phyloP scores from a whole-genome alignment of 495 filamentous ascomycete genomes.

The Penicillium alfredii region DNA sequence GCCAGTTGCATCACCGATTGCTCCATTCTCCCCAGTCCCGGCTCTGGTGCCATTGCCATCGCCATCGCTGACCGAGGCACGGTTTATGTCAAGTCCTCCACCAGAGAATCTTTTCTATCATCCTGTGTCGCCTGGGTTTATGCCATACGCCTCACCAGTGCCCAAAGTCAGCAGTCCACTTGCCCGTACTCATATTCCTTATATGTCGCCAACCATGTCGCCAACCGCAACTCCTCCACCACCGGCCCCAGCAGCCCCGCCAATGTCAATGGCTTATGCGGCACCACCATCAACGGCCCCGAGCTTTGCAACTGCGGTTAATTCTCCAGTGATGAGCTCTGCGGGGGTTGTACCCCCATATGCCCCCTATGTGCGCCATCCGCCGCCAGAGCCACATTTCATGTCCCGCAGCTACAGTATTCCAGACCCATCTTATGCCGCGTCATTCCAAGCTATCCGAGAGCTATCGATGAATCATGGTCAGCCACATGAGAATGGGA shows the following conservation, averaged over 20 bases:
- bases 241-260: constrained; percentile 6
- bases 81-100: constrained; percentile 23
- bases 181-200: constrained; percentile 32
- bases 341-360: constrained; percentile 33
- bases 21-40: constrained; percentile 22
- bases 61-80: constrained; percentile 24
- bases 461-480: constrained; percentile 24
- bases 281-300: constrained; percentile 22
- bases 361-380: constrained; percentile 24
- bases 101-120: constrained; percentile 16
- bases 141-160: constrained; percentile 27
- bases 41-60: constrained; percentile 29
- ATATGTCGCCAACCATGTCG: constrained; percentile 38
- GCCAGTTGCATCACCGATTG: constrained; percentile 7
- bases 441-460: constrained; percentile 30
- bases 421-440: constrained; percentile 22
- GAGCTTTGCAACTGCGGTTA: constrained; percentile 28
- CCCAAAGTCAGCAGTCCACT: constrained; percentile 38
- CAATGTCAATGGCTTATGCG: constrained; percentile 11
- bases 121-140: constrained; percentile 7
- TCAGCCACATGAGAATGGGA: constrained; percentile 23
- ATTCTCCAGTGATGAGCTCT: constrained; percentile 37
- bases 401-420: constrained; percentile 29
- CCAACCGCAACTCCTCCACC: constrained; percentile 27
- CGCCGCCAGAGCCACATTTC: constrained; percentile 18